phyloP scores from a whole-genome alignment of 1,284 basidiomycete species.

The Tilletiopsis washingtonensis region DNA sequence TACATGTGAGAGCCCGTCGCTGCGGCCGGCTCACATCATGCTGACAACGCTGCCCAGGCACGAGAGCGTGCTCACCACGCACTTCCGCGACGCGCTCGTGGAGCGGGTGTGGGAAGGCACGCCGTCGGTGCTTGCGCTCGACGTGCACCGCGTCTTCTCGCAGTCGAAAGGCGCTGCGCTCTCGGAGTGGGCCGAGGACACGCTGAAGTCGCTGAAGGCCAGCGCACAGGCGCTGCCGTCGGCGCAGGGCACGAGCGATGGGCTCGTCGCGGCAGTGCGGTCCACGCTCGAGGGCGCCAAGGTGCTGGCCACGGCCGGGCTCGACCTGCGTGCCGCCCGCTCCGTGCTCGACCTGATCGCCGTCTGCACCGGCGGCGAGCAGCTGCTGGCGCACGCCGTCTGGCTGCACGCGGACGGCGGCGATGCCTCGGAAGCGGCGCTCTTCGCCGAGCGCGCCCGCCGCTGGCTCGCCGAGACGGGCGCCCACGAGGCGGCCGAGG shows the following conservation, averaged over 20 bases:
- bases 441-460: neutral
- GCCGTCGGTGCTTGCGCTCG: conserved; percentile 59
- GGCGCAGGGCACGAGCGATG: conserved; percentile 4
- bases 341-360: conserved; percentile 23
- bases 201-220: neutral
- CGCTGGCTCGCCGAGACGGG: neutral
- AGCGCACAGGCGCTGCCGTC: neutral
- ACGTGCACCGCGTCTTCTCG: conserved; percentile 56
- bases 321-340: conserved; percentile 16
- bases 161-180: conserved; percentile 50
- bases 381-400: conserved; percentile 18
- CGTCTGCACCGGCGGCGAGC: conserved; percentile 13
- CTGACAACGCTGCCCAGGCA: too few species aligned
- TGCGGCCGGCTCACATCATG: too few species aligned
- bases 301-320: conserved; percentile 10
- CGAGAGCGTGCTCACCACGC: conserved; percentile 54
- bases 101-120: conserved; percentile 72
- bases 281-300: conserved; percentile 1
- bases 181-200: conserved; percentile 48
- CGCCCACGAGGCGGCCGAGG: neutral
- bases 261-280: conserved; percentile 4
- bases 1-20: too few species aligned
- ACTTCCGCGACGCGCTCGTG: conserved; percentile 61
- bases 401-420: conserved; percentile 13
- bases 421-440: neutral